Evolutionary conservation across 2,329 filamentous ascomycete genomes (phyloP).

Genomic region (Talaromyces sp.): DNA sequence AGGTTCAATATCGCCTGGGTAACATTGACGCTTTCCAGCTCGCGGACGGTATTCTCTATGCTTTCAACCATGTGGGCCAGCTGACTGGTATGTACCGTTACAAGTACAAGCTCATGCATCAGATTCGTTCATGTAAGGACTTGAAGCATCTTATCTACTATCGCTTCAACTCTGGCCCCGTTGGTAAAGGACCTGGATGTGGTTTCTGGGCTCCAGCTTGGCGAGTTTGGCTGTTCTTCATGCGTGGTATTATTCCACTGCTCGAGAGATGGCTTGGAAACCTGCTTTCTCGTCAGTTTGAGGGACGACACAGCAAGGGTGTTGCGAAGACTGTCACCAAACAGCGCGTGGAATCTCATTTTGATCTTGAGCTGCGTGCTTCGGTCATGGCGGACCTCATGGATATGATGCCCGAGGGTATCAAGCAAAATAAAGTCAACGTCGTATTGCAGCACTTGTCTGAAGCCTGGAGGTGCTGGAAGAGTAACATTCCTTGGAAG

Average conservation of each 20-base stretch:
- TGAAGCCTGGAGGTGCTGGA: constrained; percentile 99
- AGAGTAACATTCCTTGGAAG: constrained; percentile 99
- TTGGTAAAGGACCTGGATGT: constrained; percentile 95
- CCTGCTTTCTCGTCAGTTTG: constrained; percentile 92
- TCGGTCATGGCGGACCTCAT: constrained; percentile 99
- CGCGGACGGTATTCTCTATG: constrained; percentile 97
- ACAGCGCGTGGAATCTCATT: constrained; percentile 97
- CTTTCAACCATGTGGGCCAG: constrained; percentile 98
- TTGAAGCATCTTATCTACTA: constrained; percentile 99
- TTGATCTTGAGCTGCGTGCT: constrained; percentile 93
- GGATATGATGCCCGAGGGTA: constrained; percentile 99
- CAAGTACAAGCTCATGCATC: constrained; percentile 99
- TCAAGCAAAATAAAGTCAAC: constrained; percentile 99
- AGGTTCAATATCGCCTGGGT: constrained; percentile 94
- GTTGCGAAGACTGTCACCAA: constrained; percentile 99
- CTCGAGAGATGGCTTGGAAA: constrained; percentile 98
- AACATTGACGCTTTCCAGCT: constrained; percentile 99
- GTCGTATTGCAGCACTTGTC: constrained; percentile 96
- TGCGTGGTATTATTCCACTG: constrained; percentile 95
- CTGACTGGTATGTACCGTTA: constrained; percentile 99
- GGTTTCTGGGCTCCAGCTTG: constrained; percentile 99
- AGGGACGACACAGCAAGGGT: constrained; percentile 97
- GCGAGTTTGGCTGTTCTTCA: constrained; percentile 99
- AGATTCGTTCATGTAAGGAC: constrained; percentile 98
- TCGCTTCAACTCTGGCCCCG: constrained; percentile 93